These are phyloP conservation scores for Leccinum barrowsii DNA, from an alignment of 768 basidiomycete species.

Conservation along the genomic window DNA sequence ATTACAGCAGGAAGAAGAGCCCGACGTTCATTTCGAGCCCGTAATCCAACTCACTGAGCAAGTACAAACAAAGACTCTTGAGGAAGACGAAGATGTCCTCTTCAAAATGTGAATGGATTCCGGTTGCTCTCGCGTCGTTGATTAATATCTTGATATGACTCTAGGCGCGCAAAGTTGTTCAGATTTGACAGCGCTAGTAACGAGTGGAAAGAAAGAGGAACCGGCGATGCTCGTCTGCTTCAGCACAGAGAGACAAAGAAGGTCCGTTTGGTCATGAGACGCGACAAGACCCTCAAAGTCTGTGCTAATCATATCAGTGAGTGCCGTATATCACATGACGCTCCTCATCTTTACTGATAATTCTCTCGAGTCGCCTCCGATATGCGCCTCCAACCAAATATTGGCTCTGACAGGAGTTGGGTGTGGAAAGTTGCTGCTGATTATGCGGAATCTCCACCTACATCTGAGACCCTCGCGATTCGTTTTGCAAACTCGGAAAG, in stretches of 20 bases:
- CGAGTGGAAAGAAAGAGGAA: constrained; percentile 99
- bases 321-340: constrained; percentile 18
- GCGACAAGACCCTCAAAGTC: constrained; percentile 99
- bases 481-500: constrained; percentile 97
- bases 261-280: constrained; percentile 95
- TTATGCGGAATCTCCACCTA: constrained; percentile 86
- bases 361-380: constrained; percentile 66
- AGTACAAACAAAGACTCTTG: constrained; percentile 90
- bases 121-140: background rate
- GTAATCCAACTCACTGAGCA: constrained; percentile 95
- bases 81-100: constrained; percentile 88
- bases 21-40: constrained; percentile 91
- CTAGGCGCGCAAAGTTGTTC: constrained; percentile 97
- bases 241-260: constrained; percentile 87
- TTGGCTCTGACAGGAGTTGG: constrained; percentile 99
- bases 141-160: constrained; percentile 11
- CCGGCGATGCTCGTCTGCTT: constrained; percentile 91
- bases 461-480: constrained; percentile 94
- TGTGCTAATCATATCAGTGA: constrained; percentile 96
- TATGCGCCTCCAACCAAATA: constrained; percentile 95
- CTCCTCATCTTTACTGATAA: constrained; percentile 3
- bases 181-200: constrained; percentile 73
- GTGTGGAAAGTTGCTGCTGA: constrained; percentile 98
- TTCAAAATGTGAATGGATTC: constrained; percentile 86
- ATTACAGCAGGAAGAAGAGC: constrained; percentile 60